These are phyloP conservation scores for Babesia gibsoni DNA, from an alignment of 169 alveolate species.

Conservation along the genomic window DNA sequence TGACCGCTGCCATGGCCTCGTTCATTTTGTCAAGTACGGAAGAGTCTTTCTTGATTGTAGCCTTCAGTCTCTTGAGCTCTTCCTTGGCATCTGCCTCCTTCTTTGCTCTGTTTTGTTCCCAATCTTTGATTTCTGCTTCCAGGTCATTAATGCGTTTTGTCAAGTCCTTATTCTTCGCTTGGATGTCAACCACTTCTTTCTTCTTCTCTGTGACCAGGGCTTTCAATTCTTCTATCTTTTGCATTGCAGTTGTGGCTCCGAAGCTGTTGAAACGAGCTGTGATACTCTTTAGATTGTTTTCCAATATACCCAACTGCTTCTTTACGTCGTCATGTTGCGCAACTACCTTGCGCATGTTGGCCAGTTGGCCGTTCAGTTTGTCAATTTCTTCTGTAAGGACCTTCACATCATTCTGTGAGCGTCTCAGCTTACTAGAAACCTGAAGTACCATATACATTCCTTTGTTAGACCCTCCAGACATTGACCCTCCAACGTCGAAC, in stretches of 20 bases:
- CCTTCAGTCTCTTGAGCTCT: conserved; percentile 60
- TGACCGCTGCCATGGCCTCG: conserved; percentile 61
- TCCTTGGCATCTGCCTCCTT: conserved; percentile 68
- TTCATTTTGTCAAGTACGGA: conserved; percentile 35
- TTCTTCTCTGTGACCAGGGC: conserved; percentile 37
- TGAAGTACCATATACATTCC: conserved; percentile 60
- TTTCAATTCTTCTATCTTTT: conserved; percentile 44
- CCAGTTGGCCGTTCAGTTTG: conserved; percentile 49
- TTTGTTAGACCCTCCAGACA: conserved; percentile 88
- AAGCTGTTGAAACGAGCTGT: conserved; percentile 46
- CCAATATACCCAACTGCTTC: conserved; percentile 50
- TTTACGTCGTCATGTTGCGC: conserved; percentile 50
- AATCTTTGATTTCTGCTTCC: conserved; percentile 58
- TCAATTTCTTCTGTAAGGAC: neutral
- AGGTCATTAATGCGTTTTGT: conserved; percentile 64
- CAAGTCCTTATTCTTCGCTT: conserved; percentile 44
- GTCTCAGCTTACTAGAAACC: conserved; percentile 16
- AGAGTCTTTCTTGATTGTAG: conserved; percentile 56
- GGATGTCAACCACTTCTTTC: conserved; percentile 44
- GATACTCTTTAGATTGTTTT: conserved; percentile 49
- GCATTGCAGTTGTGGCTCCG: conserved; percentile 59
- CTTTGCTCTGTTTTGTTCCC: conserved; percentile 46
- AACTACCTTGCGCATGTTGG: conserved; percentile 28
- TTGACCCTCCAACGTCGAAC: conserved; percentile 86
- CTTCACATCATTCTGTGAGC: conserved; percentile 1